phyloP scores from a whole-genome alignment of 345 rosid species.

The Eucalyptus cladocalyx region DNA sequence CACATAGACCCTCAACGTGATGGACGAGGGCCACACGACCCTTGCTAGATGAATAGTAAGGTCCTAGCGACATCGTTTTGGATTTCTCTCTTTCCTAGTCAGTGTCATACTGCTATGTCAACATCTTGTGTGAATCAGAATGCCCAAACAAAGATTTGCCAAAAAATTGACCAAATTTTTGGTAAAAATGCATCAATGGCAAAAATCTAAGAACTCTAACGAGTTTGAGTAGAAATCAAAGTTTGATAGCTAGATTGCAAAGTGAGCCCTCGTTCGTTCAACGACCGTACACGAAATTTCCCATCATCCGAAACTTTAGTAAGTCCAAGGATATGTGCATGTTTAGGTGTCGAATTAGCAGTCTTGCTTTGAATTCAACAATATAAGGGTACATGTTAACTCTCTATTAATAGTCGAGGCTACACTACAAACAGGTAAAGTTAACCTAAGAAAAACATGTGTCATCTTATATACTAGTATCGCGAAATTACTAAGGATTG shows the following conservation, averaged over 20 bases:
- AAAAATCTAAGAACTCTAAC: neutral
- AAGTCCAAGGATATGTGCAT: neutral
- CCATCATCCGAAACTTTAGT: neutral
- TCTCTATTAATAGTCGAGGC: neutral
- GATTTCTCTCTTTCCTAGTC: neutral
- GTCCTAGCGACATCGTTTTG: rapidly evolving
- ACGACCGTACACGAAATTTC: neutral
- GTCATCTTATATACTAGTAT: neutral
- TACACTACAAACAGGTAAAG: neutral
- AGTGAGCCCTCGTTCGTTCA: neutral
- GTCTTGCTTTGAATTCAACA: neutral
- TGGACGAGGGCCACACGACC: rapidly evolving
- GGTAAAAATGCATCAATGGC: neutral
- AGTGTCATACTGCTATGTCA: neutral
- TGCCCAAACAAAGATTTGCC: neutral
- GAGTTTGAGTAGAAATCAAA: neutral
- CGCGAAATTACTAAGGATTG: neutral
- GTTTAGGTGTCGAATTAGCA: neutral
- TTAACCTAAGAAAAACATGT: neutral
- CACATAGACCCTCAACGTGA: neutral
- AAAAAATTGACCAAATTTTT: neutral
- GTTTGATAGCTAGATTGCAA: neutral
- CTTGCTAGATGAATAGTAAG: neutral
- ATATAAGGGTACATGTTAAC: neutral
- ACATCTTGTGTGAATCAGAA: neutral